phyloP scores from a whole-genome alignment of 148 eudicot genomes.

The Salicornia ramosissima region DNA sequence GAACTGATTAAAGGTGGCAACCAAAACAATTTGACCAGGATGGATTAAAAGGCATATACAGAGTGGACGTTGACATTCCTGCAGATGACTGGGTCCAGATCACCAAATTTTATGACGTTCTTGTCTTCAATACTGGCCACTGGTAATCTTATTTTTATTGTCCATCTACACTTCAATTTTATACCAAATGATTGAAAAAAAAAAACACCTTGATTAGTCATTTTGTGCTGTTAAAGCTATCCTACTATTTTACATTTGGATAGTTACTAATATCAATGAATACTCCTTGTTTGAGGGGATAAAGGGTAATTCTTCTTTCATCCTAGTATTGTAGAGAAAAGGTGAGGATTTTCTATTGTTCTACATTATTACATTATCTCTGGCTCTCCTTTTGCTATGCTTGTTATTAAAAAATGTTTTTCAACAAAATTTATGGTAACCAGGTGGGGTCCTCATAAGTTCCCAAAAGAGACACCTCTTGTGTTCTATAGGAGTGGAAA shows the following conservation, averaged over 20 bases:
- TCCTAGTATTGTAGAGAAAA: background rate
- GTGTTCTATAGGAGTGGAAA: constrained; percentile 61
- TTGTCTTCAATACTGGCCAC: constrained; percentile 88
- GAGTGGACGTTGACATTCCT: constrained; percentile 87
- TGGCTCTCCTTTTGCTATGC: background rate
- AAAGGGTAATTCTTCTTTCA: background rate
- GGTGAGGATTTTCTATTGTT: background rate
- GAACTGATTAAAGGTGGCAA: constrained; percentile 62
- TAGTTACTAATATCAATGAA: background rate
- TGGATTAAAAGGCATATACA: constrained; percentile 60
- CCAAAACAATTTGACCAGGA: constrained; percentile 46
- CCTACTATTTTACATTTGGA: background rate
- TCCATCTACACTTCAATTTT: background rate
- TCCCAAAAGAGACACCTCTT: constrained; percentile 84
- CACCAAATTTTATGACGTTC: constrained; percentile 70
- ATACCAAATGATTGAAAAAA: background rate
- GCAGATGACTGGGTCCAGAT: constrained; percentile 77
- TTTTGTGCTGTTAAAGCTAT: background rate
- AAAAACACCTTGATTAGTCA: no score
- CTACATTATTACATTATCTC: background rate
- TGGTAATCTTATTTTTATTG: constrained; percentile 44
- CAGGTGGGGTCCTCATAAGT: constrained; percentile 93
- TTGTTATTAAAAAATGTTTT: background rate
- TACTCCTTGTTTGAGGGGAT: background rate
- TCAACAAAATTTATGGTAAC: constrained; percentile 2